Base-by-base conservation (phyloP, 768 basidiomycete genomes). In the Suillus subluteus region DNA sequence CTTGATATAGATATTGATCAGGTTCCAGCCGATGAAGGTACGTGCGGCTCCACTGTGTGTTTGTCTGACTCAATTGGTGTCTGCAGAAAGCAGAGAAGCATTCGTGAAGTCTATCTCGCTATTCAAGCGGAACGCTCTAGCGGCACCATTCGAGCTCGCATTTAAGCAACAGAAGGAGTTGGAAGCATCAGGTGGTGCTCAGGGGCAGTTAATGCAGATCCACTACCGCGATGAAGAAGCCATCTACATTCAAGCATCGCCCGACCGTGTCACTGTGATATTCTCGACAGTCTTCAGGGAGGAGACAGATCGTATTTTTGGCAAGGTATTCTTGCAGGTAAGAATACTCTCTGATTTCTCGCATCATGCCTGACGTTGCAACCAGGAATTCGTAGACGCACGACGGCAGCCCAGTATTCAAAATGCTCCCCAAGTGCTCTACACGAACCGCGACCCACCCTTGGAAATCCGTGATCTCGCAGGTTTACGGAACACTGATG, bases 341-440 rank as follows among this genome's bases (percentile, higher is more conserved):
- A 68, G 79, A 69, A n/a, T 30, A 15, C 26, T 35, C 7, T 59
- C 9, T 59, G 6, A 48, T 55, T 44, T 63, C 30, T 56, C 26
- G 23, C 15, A 8, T 23, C 21, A 35, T 58, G 67, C 62, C 55
- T 66, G 32, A 75, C 67, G 2, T 40, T 13, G 21, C 64, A 16
- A 55, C 59, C 26, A 96, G 95, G 98, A 99, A 89, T 99, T 99
- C 73, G 98, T 99, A 40, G 98, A 99, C 82, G 97, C 98, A n/a
- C 87, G 98, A 64, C 87, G 94, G 61, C 87, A 94, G 67, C 94
- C 96, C 1, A 89, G 91, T 13, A 92, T 99, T 62, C 98, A 99
- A 79, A 95, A 92, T 69, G 98, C 98, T 1, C 98, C 98, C 0
- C 98, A 99, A 78, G 98, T 99, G 16, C 83, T 96, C 13, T 99